Conservation (phyloP, 2,329 filamentous ascomycete genomes). For the Ambrosiella beaveri region DNA sequence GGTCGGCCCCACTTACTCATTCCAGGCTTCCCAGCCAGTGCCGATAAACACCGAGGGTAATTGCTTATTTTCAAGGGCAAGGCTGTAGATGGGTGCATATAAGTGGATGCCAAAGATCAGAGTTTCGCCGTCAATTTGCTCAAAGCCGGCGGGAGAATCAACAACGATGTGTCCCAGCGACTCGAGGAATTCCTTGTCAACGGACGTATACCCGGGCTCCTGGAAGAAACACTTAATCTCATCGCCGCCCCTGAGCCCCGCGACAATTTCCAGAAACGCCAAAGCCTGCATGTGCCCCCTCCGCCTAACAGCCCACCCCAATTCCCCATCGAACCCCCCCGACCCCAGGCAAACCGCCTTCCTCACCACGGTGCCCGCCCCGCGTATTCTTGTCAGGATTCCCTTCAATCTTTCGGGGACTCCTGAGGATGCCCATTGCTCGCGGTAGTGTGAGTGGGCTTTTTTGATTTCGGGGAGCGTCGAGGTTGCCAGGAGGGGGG, state of each 20-base stretch:
- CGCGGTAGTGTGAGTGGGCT: neutral
- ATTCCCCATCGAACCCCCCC: conserved; percentile 36
- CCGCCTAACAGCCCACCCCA: conserved; percentile 27
- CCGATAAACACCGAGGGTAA: conserved; percentile 41
- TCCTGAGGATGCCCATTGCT: neutral
- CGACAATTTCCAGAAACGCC: conserved; percentile 33
- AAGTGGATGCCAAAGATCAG: conserved; percentile 48
- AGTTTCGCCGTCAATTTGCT: conserved; percentile 28
- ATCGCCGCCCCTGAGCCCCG: conserved; percentile 15
- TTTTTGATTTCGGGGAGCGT: conserved; percentile 1
- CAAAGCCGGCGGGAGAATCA: conserved; percentile 35
- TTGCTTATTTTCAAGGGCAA: conserved; percentile 25
- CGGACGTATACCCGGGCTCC: conserved; percentile 33
- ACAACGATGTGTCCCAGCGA: conserved; percentile 36
- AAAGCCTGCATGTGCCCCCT: conserved; percentile 34
- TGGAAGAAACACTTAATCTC: conserved; percentile 33
- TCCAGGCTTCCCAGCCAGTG: conserved; percentile 34
- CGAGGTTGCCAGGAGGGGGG: neutral
- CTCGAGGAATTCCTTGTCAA: conserved; percentile 34
- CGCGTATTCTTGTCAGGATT: neutral
- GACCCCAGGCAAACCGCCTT: conserved; percentile 36
- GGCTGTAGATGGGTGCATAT: conserved; percentile 35
- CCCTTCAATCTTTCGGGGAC: neutral
- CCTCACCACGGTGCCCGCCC: neutral
- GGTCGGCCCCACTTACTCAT: conserved; percentile 25